Evolutionary conservation across 129 eudicot species (phyloP), one percentile per base, ranked within the genome.

Genomic region (Heracleum sosnowskyi): DNA sequence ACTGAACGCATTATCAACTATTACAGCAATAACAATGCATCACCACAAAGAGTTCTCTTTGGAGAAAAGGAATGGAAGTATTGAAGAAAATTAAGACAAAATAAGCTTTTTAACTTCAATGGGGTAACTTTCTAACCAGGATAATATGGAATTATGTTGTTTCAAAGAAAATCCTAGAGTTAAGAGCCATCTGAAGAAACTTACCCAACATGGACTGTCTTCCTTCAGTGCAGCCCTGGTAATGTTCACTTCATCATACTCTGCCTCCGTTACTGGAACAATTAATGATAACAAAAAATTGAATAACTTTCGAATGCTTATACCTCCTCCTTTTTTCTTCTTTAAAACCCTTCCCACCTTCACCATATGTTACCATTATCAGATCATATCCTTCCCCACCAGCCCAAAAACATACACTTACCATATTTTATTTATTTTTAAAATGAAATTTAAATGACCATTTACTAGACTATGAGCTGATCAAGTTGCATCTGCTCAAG

Each of bases 371-470:
- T 33, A 22, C 69, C 57, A 22, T 73, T 12, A 41, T 73, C 77
- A 73, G 40, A 73, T 76, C 18, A 76, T 33, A 76, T 37, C 35
- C 83, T 76, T 63, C 69, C 66, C 78, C 85, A 77, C 76, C 81
- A 86, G 77, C 82, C 81, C 82, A 90, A 85, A 77, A 75, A 80
- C 84, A 87, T 85, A 57, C 86, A 83, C 88, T 82, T 80, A 73
- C 75, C 81, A 74, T 81, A 83, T 80, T 81, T 79, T 68, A 11
- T 33, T 55, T 74, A 62, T 66, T 66, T 77, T 70, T 69, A 68
- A 66, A 72, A 34, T 78, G 83, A 82, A 79, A 85, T 15, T 62
- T 17, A 63, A 63, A 37, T 34, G 68, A 20, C 28, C 68, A 11
- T 26, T 20, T 57, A 62, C 83, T 83, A 83, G 35, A 73, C 86